Evolutionary conservation across 768 basidiomycete species (phyloP), one percentile per base, ranked within the genome.

Genomic region (Russula sp.): DNA sequence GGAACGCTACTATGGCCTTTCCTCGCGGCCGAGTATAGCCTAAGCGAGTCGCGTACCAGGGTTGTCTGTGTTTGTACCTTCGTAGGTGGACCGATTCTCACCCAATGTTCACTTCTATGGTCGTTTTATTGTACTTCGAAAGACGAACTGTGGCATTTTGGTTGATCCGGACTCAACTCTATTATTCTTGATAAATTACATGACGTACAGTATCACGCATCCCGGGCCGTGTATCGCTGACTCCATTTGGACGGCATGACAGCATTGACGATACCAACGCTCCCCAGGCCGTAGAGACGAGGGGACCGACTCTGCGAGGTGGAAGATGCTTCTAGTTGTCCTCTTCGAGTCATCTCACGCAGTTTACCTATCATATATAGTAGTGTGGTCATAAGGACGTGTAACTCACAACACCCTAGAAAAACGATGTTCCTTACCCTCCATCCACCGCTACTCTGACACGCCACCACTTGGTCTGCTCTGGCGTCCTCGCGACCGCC

Each of bases 401-500:
- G 50, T 3, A 32, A 34, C 14, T n/a, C 27, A 11, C 27, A 50
- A 3, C 1, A 51, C 18, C 31, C 27, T 34, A 42, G 16, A 44
- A 13, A 40, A 22, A 53, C n/a, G 18, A 8, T 35, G 11, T 48
- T 27, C 37, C 27, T 45, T 47, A 56, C 32, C 32, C 20, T 13
- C 22, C 32, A 52, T 22, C n/a, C 5, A 8, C 34, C 32, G 55
- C 20, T 22, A 52, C 40, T 51, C 49, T 51, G 22, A 52, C 62
- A n/a, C 51, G 31, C 62, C 62, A 63, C 57, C 62, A 54, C 14
- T 39, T 16, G 3, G 64, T 65, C 55, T 48, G 45, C 27, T 62
- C 60, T 1, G 61, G 64, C 6, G 50, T 44, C 18, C 55, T 50
- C 54, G 60, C 59, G 9, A 62, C 64, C 9, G 54, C 64, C 18